Evolutionary conservation across 495 filamentous ascomycete genomes (phyloP), one percentile per base, ranked within the genome.

Genomic region (Neurospora sp.): DNA sequence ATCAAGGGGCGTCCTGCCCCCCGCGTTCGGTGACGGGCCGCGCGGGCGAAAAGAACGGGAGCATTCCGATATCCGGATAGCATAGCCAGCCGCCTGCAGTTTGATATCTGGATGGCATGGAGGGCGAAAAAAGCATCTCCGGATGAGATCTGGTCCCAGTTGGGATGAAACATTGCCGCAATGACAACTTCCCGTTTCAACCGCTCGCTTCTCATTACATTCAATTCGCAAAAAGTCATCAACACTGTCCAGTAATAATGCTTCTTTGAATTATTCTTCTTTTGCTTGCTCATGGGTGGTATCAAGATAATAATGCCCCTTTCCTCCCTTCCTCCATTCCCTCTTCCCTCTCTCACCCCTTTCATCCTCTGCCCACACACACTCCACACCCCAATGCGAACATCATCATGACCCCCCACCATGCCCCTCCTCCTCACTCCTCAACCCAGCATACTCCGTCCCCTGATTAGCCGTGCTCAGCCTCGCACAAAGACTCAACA

Each of bases 401-500:
- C n/a, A 5, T 38, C 5, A n/a, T 71, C 40, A 71, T 40, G 38
- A 39, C 27, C 31, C 77, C 72, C 80, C 54, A n/a, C 76, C 79
- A n/a, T 46, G 54, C 18, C 74, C 80, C 71, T 88, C 85, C 37
- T 87, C 87, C 69, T 85, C 84, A 35, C 74, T 77, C 73, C 81
- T 79, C 72, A 87, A 42, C 37, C 87, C 88, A 11, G 83, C 82
- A 74, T 82, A 87, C 75, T 88, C 87, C 10, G 84, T 87, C 39
- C 91, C 91, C 75, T 93, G 91, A 72, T 89, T 92, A 42, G 91
- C 92, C 48, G 89, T 92, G 73, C 90, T 92, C 78, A 94, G 78
- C 75, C 92, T 81, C 38, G 93, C 92, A 80, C 93, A 94, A 7
- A 99, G 85, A 73, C 95, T 92, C 73, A 97, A 82, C 73, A 98